Conservation (phyloP, 2,329 filamentous ascomycete genomes). For the Blumeria graminis region DNA sequence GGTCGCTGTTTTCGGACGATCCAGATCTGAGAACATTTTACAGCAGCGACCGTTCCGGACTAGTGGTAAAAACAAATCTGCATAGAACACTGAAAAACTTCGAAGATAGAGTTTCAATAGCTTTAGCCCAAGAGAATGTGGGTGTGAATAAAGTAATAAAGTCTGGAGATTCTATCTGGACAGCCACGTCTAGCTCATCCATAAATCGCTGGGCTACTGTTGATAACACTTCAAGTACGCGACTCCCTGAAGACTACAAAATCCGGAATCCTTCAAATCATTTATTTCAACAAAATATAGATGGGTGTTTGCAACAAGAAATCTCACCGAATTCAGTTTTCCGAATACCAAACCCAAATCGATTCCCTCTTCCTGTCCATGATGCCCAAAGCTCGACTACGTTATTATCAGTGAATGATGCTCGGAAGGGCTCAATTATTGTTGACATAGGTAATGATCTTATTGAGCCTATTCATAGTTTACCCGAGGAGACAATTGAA, state of each 20-base stretch:
- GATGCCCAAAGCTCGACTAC: constrained; percentile 31
- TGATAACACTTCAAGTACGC: constrained; percentile 50
- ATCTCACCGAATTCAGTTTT: constrained; percentile 61
- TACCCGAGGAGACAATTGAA: constrained; percentile 65
- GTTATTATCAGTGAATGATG: constrained; percentile 21
- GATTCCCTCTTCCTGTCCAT: constrained; percentile 37
- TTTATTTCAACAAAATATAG: constrained; percentile 13
- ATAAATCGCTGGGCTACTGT: constrained; percentile 60
- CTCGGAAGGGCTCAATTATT: constrained; percentile 30
- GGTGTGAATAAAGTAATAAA: constrained; percentile 46
- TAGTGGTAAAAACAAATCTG: constrained; percentile 92
- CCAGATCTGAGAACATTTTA: constrained; percentile 77
- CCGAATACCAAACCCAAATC: constrained; percentile 61
- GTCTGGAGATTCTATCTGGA: constrained; percentile 33
- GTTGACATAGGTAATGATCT: constrained; percentile 23
- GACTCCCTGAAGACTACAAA: constrained; percentile 31
- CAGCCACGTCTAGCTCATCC: constrained; percentile 46
- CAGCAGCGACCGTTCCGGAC: constrained; percentile 72
- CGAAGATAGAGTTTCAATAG: constrained; percentile 73
- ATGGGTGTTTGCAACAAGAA: constrained; percentile 25
- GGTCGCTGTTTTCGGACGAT: constrained; percentile 79
- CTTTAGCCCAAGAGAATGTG: constrained; percentile 79
- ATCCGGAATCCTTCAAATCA: constrained; percentile 20
- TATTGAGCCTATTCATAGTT: constrained; percentile 38
- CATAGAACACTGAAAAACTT: constrained; percentile 45